A percentile compares a stretch with the other conserved stretches of the same genome.
Evolutionary conservation across 148 eudicot species (phyloP).

Genomic region (Cornus florida): DNA sequence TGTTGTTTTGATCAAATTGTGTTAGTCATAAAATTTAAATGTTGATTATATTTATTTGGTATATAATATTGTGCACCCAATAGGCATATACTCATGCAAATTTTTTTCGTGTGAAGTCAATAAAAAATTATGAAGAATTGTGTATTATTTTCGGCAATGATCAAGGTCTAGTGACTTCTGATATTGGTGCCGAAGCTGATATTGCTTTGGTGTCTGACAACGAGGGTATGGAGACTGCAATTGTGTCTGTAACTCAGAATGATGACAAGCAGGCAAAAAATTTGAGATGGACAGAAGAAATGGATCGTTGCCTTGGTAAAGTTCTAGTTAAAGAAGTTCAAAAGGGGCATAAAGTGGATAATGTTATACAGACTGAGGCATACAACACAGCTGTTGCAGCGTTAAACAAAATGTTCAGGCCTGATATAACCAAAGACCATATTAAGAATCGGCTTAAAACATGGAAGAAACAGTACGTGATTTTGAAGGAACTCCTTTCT

Average conservation of each 20-base stretch:
- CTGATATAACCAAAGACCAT: constrained; percentile 10
- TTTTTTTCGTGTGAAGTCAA: constrained; percentile 8
- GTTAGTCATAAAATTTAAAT: background rate
- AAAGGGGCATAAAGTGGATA: constrained; percentile 9
- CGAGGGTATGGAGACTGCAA: background rate
- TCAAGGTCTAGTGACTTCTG: constrained; percentile 1
- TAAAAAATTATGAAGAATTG: constrained; percentile 16
- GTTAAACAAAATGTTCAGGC: constrained; percentile 3
- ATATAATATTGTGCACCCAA: background rate
- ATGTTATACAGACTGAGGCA: constrained; percentile 8
- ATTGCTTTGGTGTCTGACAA: background rate
- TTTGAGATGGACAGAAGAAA: constrained; percentile 13
- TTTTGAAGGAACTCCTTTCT: constrained; percentile 16
- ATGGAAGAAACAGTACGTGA: constrained; percentile 7
- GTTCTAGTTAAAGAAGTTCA: constrained; percentile 10
- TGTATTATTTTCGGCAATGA: constrained; percentile 17
- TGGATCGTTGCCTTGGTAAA: constrained; percentile 11
- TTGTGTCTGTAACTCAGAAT: background rate
- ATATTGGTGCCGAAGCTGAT: background rate
- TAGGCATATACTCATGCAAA: constrained; percentile 12
- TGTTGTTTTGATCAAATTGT: background rate
- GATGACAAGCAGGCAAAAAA: constrained; percentile 11
- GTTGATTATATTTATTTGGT: background rate
- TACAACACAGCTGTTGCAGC: background rate
- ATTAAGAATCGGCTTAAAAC: constrained; percentile 13